Evolutionary conservation across 805 yeast genomes (phyloP), one percentile per base, ranked within the genome.

Genomic region (Candida nitratophila): DNA sequence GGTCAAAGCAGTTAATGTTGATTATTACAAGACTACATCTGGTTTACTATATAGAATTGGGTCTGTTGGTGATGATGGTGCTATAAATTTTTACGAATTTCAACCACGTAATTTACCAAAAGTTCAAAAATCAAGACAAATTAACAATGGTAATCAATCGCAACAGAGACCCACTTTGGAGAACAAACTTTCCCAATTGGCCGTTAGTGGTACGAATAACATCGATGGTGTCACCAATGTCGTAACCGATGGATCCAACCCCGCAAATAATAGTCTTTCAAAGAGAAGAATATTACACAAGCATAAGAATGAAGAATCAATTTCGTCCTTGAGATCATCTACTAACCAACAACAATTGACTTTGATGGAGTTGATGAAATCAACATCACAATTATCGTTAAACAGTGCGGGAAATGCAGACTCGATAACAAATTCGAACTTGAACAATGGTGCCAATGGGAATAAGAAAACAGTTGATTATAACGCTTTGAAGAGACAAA

Each of bases 61-160:
- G 4, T 63, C 76, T 12, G 78, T 71, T 17, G 80, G 80, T 10
- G 81, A 77, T 45, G 84, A 79, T 50, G 78, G 81, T 3, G 61
- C 63, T 21, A 52, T 78, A 8, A 51, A 71, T 17, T 61, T 76
- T 32, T 79, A 80, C 74, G 83, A 79, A 47, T 75, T 79, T 47
- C 65, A 70, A 14, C 79, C 79, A 3, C 57, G 68, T 46, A 60
- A 66, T 31, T 52, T 73, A 35, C 69, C 70, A 4, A 65, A 62
- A 38, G 50, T 61, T 16, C 63, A 64, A 45, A 61, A 50, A 30
- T 31, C 46, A 26, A 44, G 33, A 26, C 9, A n/a, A 33, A 33
- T n/a, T 7, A 17, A 7, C 36, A 17, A 5, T 12, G 21, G 8
- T 8, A 12, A 21, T n/a, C n/a, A n/a, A n/a, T n/a, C n/a, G n/a